These are phyloP conservation scores for Botrytis sinoallii DNA, from an alignment of 2,329 filamentous ascomycete species.

Conservation along the genomic window DNA sequence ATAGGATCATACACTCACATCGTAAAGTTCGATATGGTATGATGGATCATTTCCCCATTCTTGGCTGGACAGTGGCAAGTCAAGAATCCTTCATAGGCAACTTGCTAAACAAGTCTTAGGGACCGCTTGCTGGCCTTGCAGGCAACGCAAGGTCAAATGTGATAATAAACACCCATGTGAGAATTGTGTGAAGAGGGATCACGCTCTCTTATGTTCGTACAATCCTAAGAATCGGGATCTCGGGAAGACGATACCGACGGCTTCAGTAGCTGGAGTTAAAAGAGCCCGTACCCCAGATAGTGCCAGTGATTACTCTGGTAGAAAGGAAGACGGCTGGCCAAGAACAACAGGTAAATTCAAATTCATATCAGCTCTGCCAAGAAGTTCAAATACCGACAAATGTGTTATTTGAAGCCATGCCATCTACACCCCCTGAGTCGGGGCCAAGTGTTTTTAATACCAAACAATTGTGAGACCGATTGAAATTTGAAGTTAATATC, in stretches of 20 bases:
- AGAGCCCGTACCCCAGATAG: slow-evolving; percentile 34
- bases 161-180: slow-evolving; percentile 67
- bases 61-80: slow-evolving; percentile 11
- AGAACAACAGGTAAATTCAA: slow-evolving; percentile 34
- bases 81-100: background rate
- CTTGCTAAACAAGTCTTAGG: slow-evolving; percentile 27
- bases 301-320: slow-evolving; percentile 31
- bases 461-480: background rate
- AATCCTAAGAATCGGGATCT: slow-evolving; percentile 53
- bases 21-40: slow-evolving; percentile 67
- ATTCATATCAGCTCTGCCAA: background rate
- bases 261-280: slow-evolving; percentile 29
- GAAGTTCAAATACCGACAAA: background rate
- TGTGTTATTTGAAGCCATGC: background rate
- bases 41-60: slow-evolving; percentile 30
- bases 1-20: slow-evolving; percentile 65
- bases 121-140: slow-evolving; percentile 58
- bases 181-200: slow-evolving; percentile 65
- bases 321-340: slow-evolving; percentile 36
- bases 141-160: slow-evolving; percentile 67
- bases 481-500: slow-evolving; percentile 15
- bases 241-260: slow-evolving; percentile 23
- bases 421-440: background rate
- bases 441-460: background rate
- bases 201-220: slow-evolving; percentile 63